Evolutionary conservation across 2,329 filamentous ascomycete species (phyloP).

Genomic region (Calonectria multiphialidica): DNA sequence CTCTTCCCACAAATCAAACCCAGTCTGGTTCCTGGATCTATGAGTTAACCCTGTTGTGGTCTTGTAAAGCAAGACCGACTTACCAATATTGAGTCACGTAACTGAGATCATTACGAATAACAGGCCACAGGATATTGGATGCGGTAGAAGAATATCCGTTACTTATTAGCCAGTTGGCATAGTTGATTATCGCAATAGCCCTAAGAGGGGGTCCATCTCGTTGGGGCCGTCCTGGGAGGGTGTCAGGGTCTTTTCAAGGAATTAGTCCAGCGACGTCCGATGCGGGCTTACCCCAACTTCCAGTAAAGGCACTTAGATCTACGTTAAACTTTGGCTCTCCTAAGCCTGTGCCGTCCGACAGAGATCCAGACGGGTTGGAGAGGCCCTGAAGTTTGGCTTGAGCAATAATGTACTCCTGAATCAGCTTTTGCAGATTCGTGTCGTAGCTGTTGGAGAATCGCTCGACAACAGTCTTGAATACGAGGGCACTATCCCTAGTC

Average conservation of each 20-base stretch:
- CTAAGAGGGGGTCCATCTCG: constrained; percentile 83
- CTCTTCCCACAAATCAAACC: constrained; percentile 89
- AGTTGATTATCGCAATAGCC: constrained; percentile 78
- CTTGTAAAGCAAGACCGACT: constrained; percentile 11
- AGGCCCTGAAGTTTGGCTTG: constrained; percentile 77
- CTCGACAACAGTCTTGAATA: constrained; percentile 77
- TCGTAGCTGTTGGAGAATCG: constrained; percentile 72
- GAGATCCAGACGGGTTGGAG: constrained; percentile 75
- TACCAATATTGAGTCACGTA: constrained; percentile 82
- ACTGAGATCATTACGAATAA: constrained; percentile 80
- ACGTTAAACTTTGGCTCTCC: constrained; percentile 82
- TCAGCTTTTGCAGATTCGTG: constrained; percentile 66
- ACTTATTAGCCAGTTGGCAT: constrained; percentile 77
- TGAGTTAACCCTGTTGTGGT: not conserved
- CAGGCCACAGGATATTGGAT: constrained; percentile 73
- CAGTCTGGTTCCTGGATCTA: constrained; percentile 62
- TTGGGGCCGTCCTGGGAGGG: constrained; percentile 73
- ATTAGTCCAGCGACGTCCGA: too few relatives aligned
- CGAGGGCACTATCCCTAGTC: constrained; percentile 80
- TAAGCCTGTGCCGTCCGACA: constrained; percentile 66
- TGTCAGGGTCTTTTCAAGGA: constrained; percentile 18
- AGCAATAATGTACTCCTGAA: constrained; percentile 76
- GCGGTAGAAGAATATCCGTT: constrained; percentile 74
- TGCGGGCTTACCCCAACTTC: constrained; percentile 68
- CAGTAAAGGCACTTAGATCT: constrained; percentile 73